These are phyloP conservation scores for Suillus cothurnatus DNA, from an alignment of 768 basidiomycete genomes.

Conservation along the genomic window DNA sequence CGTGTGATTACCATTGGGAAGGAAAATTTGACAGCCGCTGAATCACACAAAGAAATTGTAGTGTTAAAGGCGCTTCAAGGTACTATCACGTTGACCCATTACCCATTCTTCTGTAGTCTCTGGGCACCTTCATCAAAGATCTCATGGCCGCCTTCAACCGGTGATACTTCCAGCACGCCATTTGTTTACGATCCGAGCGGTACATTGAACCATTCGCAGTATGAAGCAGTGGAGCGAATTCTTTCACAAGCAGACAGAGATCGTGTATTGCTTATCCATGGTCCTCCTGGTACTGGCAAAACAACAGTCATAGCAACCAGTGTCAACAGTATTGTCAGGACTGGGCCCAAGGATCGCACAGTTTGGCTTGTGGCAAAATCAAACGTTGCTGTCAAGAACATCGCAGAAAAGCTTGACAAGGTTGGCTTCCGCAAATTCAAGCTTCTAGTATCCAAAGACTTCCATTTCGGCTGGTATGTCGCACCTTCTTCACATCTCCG, in stretches of 20 bases:
- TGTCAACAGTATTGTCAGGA: conserved; percentile 25
- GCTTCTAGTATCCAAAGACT: conserved; percentile 46
- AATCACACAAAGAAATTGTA: conserved; percentile 31
- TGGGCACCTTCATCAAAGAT: conserved; percentile 27
- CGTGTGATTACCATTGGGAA: conserved; percentile 54
- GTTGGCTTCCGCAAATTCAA: conserved; percentile 37
- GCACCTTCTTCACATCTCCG: background rate
- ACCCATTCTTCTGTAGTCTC: conserved; percentile 30
- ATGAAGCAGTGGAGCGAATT: conserved; percentile 30
- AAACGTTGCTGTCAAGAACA: conserved; percentile 55
- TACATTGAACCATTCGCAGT: conserved; percentile 31
- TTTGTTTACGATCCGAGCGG: conserved; percentile 4
- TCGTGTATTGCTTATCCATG: conserved; percentile 32
- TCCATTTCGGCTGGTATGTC: conserved; percentile 47
- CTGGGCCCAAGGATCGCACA: conserved; percentile 13
- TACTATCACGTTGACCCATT: conserved; percentile 15
- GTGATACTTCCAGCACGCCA: background rate
- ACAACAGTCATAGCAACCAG: conserved; percentile 44
- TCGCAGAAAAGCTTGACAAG: conserved; percentile 45
- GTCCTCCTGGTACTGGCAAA: conserved; percentile 48
- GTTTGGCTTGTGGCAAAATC: conserved; percentile 50
- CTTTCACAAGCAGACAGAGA: conserved; percentile 25
- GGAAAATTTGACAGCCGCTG: conserved; percentile 57
- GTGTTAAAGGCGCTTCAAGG: conserved; percentile 27
- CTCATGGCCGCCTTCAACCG: conserved; percentile 18